Conservation (phyloP, 2,329 filamentous ascomycete genomes). For the Parastagonospora nodorum region DNA sequence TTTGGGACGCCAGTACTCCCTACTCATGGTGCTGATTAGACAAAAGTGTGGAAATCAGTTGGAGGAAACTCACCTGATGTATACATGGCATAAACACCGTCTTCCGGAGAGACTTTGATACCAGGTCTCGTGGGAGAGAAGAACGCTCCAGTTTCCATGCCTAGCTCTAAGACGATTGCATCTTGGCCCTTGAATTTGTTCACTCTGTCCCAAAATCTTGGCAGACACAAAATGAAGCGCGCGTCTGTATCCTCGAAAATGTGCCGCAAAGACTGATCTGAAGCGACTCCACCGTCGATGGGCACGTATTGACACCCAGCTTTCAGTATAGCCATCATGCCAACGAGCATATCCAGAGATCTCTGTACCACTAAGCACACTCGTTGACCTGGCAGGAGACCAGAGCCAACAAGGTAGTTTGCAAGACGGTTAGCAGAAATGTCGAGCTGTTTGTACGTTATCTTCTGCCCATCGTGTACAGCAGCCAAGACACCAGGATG, state of each 20-base stretch:
- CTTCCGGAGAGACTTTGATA: not conserved
- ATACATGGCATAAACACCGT: constrained; percentile 51
- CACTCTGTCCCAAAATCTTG: constrained; percentile 35
- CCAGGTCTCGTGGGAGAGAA: constrained; percentile 9
- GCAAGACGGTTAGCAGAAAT: constrained; percentile 36
- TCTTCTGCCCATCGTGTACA: constrained; percentile 18
- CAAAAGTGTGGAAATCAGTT: no score
- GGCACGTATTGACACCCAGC: constrained; percentile 65
- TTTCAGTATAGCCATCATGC: constrained; percentile 61
- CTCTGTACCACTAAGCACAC: constrained; percentile 61
- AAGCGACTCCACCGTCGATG: constrained; percentile 57
- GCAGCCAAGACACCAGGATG: constrained; percentile 31
- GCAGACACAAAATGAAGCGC: constrained; percentile 55
- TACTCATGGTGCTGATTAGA: no score
- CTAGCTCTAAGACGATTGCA: constrained; percentile 21
- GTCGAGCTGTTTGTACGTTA: constrained; percentile 39
- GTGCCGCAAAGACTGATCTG: constrained; percentile 48
- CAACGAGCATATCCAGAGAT: constrained; percentile 62
- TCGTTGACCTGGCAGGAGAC: constrained; percentile 46
- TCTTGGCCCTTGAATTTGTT: constrained; percentile 16
- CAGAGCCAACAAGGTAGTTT: constrained; percentile 35
- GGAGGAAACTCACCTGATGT: constrained; percentile 53
- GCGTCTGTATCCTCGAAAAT: constrained; percentile 56
- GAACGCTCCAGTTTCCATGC: constrained; percentile 16
- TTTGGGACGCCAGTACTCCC: constrained; percentile 62